Evolutionary conservation across 2,329 filamentous ascomycete genomes (phyloP).

Genomic region (Neonectria magnoliae): DNA sequence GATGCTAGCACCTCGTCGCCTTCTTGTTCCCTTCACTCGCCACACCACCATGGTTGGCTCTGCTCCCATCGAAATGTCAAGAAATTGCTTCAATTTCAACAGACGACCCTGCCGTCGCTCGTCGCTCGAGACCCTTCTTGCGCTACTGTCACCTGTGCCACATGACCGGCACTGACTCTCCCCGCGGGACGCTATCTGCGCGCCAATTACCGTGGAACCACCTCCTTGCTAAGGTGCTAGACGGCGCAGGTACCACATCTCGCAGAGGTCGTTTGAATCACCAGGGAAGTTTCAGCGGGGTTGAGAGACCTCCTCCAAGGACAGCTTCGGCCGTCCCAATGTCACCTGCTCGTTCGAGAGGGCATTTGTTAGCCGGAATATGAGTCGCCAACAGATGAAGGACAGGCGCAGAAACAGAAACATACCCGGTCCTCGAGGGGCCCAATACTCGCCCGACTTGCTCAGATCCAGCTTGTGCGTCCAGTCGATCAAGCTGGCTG

Average conservation of each 20-base stretch:
- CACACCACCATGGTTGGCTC: not conserved
- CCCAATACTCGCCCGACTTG: slow-evolving; percentile 78
- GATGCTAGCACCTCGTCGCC: slow-evolving; percentile 12
- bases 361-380: slow-evolving; percentile 21
- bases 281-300: slow-evolving; percentile 74
- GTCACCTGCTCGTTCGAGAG: slow-evolving; percentile 57
- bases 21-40: not conserved
- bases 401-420: slow-evolving; percentile 15
- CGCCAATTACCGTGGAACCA: not conserved
- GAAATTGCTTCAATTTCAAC: slow-evolving; percentile 26
- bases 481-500: slow-evolving; percentile 70
- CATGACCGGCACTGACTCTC: slow-evolving; percentile 14
- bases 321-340: slow-evolving; percentile 74
- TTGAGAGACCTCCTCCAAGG: slow-evolving; percentile 69
- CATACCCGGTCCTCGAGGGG: slow-evolving; percentile 74
- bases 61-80: slow-evolving; percentile 3
- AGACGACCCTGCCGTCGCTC: not conserved
- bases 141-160: slow-evolving; percentile 2
- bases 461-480: slow-evolving; percentile 69
- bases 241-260: not conserved
- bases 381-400: not conserved
- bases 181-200: not conserved
- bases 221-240: not conserved
- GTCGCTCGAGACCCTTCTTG: slow-evolving; percentile 3
- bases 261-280: slow-evolving; percentile 47